Base-by-base conservation (phyloP, 2,329 filamentous ascomycete genomes). In the Mycosphaerella sp. region DNA sequence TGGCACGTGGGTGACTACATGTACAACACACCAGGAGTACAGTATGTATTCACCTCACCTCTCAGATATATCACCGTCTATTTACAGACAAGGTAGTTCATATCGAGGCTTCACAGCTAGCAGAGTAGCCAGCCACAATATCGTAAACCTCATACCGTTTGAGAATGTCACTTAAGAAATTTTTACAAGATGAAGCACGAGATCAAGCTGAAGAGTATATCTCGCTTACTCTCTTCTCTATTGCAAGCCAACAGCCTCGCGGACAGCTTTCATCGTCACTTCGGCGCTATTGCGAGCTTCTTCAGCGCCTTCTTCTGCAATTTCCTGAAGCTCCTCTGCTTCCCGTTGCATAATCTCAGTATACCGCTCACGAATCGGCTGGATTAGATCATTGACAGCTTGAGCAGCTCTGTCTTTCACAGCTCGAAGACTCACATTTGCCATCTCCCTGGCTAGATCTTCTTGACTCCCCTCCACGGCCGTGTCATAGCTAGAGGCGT, bases 391-490 rank as follows among this genome's bases (percentile, higher is more conserved):
- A 4, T 77, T 71, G 0, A 93, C 70, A 2, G 75, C 74, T 16
- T 80, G 75, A 0, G 80, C 78, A 4, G 88, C 81, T 59, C 74
- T 71, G 6, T 78, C 75, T 68, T 91, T 91, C 50, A 91, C 72
- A 0, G 73, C 73, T 7, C 73, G 73, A 61, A 88, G 73, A 36
- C 67, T 76, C 18, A 75, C 50, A 7, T 64, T 62, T 25, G 70
- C 61, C 49, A 75, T 67, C 18, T 77, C 72, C 6, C 59, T 57
- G 1, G 75, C 79, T 35, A 82, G 60, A 5, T 74, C 73, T 25
- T 74, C 65, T 43, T 69, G 71, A 41, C 30, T 47, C 10, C 46
- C 43, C 32, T 21, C 35, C 12, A 37, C 16, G 10, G 37, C 35
- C n/a, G 42, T 41, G 17, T 45, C 46, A 8, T 41, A 21, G 1